Evolutionary conservation across 805 yeast species (phyloP).

Genomic region (Schizosaccharomyces japonicus): DNA sequence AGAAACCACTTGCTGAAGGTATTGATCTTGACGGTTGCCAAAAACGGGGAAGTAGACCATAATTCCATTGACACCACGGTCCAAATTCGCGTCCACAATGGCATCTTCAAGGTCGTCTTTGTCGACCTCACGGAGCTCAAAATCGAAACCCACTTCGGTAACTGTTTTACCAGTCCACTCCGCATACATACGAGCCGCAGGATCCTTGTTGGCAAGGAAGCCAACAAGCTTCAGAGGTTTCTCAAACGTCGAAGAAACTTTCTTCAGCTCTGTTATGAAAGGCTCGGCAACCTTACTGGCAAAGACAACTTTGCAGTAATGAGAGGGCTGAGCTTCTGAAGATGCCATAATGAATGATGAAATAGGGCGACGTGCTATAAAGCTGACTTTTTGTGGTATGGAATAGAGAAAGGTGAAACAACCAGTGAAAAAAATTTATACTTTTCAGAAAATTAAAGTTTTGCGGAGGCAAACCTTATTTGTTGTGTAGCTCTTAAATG

Average conservation of each 20-base stretch:
- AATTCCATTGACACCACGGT: constrained; percentile 60
- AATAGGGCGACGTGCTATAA: too few relatives aligned
- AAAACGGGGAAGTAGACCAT: constrained; percentile 95
- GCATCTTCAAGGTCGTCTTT: constrained; percentile 71
- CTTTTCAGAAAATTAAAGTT: too few relatives aligned
- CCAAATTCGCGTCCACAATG: constrained; percentile 59
- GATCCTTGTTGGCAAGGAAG: constrained; percentile 73
- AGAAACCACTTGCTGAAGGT: constrained; percentile 79
- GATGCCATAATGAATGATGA: too few relatives aligned
- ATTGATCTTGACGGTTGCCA: constrained; percentile 85
- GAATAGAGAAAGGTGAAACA: too few relatives aligned
- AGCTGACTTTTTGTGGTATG: too few relatives aligned
- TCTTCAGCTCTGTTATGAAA: constrained; percentile 46
- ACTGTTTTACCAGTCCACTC: constrained; percentile 87
- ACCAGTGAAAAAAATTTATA: too few relatives aligned
- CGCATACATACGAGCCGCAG: constrained; percentile 89
- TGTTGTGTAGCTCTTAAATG: too few relatives aligned
- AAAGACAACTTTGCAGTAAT: constrained; percentile 55
- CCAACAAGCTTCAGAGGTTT: constrained; percentile 67
- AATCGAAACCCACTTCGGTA: constrained; percentile 61
- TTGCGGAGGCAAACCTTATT: too few relatives aligned
- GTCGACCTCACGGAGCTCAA: constrained; percentile 47
- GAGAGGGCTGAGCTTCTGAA: too few relatives aligned
- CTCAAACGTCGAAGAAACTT: constrained; percentile 28
- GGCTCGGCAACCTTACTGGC: constrained; percentile 75